A percentile compares a stretch with the other conserved stretches of the same genome.
Conservation (phyloP, 1,284 basidiomycete species). For the Sporisorium sorghi region DNA sequence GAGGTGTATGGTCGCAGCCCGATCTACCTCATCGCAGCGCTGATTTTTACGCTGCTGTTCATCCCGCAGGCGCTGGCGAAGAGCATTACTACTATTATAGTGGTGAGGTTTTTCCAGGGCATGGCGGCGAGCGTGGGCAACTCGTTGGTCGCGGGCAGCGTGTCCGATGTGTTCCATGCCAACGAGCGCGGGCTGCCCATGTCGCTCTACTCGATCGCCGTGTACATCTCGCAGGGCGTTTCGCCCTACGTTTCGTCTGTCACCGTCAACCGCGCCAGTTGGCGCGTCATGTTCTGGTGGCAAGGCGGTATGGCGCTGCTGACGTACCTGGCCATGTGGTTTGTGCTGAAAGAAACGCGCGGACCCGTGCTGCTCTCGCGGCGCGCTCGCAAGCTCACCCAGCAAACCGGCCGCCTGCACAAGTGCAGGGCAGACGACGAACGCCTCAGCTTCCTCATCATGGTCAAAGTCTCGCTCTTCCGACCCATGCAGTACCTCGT, state of each 20-base stretch:
- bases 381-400: slow-evolving; percentile 69
- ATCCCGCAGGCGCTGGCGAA: slow-evolving; percentile 63
- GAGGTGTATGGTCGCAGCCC: slow-evolving; percentile 56
- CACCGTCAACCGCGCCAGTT: slow-evolving; percentile 55
- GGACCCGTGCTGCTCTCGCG: slow-evolving; percentile 71
- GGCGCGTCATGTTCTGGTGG: slow-evolving; percentile 65
- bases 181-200: slow-evolving; percentile 70
- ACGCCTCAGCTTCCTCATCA: slow-evolving; percentile 51
- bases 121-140: slow-evolving; percentile 66
- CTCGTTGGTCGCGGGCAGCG: slow-evolving; percentile 64
- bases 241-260: slow-evolving; percentile 61
- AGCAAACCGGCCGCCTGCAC: slow-evolving; percentile 69
- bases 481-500: slow-evolving; percentile 68
- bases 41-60: slow-evolving; percentile 52
- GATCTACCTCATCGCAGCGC: slow-evolving; percentile 43
- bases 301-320: slow-evolving; percentile 41
- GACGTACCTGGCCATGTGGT: slow-evolving; percentile 39
- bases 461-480: slow-evolving; percentile 66
- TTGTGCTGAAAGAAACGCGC: slow-evolving; percentile 66
- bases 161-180: slow-evolving; percentile 66
- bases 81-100: slow-evolving; percentile 60
- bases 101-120: slow-evolving; percentile 69
- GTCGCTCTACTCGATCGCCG: slow-evolving; percentile 70
- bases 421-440: slow-evolving; percentile 69
- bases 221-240: slow-evolving; percentile 68